Conservation (phyloP, 495 filamentous ascomycete species). For the Annulohypoxylon moriforme region DNA sequence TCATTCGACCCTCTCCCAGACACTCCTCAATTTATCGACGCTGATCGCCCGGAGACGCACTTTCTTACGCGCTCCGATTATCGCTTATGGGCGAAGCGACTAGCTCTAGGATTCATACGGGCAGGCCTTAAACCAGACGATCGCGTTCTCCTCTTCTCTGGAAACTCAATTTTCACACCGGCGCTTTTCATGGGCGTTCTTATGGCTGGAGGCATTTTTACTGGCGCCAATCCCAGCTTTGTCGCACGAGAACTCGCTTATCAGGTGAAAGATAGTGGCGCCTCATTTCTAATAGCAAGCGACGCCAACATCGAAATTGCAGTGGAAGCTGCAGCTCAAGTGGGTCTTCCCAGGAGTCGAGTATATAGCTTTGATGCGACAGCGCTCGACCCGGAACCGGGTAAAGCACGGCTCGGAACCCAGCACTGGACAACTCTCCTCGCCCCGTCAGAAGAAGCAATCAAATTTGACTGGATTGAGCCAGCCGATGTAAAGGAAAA, state of each 20-base stretch:
- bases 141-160: slow-evolving; percentile 77
- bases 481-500: slow-evolving; percentile 49
- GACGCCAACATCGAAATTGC: slow-evolving; percentile 68
- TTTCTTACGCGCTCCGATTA: slow-evolving; percentile 59
- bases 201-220: slow-evolving; percentile 83
- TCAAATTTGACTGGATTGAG: slow-evolving; percentile 58
- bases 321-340: slow-evolving; percentile 72
- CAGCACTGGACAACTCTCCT: slow-evolving; percentile 59
- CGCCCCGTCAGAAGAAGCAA: slow-evolving; percentile 54
- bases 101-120: slow-evolving; percentile 75
- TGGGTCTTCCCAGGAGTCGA: slow-evolving; percentile 66
- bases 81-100: slow-evolving; percentile 75
- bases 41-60: slow-evolving; percentile 65
- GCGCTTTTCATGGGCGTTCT: slow-evolving; percentile 76
- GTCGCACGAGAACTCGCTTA: slow-evolving; percentile 74
- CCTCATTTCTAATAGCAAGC: slow-evolving; percentile 71
- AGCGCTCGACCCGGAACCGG: slow-evolving; percentile 51
- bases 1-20: slow-evolving; percentile 51
- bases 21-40: slow-evolving; percentile 59
- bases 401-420: slow-evolving; percentile 52
- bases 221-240: slow-evolving; percentile 81
- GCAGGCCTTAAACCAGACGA: slow-evolving; percentile 75
- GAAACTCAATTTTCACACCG: slow-evolving; percentile 79
- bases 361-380: slow-evolving; percentile 63
- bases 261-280: slow-evolving; percentile 77